phyloP scores from a whole-genome alignment of 2,329 filamentous ascomycete species.

The Calonectria pteridis region DNA sequence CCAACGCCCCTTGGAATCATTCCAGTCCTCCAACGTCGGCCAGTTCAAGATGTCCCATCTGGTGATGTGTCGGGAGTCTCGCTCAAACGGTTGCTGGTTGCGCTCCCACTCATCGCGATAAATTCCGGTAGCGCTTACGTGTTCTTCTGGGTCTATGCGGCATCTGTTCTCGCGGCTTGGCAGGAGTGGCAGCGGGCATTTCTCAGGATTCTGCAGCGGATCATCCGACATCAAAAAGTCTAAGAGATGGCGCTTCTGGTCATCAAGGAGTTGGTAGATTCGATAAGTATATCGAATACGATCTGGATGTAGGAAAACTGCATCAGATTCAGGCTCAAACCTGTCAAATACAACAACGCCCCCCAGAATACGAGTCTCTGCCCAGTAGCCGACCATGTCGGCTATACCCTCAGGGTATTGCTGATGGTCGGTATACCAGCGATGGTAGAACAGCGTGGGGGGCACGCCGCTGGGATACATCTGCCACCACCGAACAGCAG shows the following conservation, averaged over 20 bases:
- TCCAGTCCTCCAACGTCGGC: neutral
- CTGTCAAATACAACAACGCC: neutral
- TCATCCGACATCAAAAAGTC: neutral
- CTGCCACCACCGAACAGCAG: neutral
- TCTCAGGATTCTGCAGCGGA: neutral
- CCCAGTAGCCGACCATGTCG: neutral
- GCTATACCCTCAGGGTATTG: neutral
- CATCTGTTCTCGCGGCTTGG: neutral
- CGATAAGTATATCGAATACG: neutral
- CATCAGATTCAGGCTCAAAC: neutral
- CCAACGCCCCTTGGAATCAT: neutral
- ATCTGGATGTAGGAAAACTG: neutral
- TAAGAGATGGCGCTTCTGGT: neutral
- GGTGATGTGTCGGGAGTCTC: neutral
- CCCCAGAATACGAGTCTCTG: neutral
- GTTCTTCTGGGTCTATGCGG: neutral
- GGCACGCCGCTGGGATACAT: neutral
- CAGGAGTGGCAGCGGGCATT: neutral
- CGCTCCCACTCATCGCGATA: neutral
- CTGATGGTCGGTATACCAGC: neutral
- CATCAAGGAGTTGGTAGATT: neutral
- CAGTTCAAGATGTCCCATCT: neutral
- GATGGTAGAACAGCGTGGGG: neutral
- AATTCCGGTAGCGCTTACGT: neutral
- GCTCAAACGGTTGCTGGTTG: neutral